phyloP scores from a whole-genome alignment of 805 yeast species.

The Kodamaea nitidulidarum region DNA sequence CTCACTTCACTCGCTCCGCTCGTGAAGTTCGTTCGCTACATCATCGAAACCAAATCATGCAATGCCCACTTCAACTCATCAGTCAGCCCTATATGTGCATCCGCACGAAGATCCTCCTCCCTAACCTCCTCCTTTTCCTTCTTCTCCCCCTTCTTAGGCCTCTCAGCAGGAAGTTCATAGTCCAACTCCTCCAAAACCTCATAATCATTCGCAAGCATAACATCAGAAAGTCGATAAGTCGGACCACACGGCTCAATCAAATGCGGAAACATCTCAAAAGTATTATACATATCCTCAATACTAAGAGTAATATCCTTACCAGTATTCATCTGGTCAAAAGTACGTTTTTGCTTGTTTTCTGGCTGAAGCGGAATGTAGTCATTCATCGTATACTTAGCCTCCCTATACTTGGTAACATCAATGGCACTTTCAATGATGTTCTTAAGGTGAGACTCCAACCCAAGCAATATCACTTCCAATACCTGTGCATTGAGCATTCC shows the following conservation, averaged over 20 bases:
- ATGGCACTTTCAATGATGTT: slow-evolving; percentile 69
- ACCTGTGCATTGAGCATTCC: slow-evolving; percentile 77
- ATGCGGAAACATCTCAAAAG: slow-evolving; percentile 62
- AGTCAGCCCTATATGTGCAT: slow-evolving; percentile 49
- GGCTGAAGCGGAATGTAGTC: slow-evolving; percentile 25
- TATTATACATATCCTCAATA: slow-evolving; percentile 63
- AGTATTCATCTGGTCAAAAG: slow-evolving; percentile 14
- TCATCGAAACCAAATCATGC: slow-evolving; percentile 54
- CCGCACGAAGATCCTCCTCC: slow-evolving; percentile 14
- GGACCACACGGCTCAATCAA: slow-evolving; percentile 68
- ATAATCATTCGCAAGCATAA: slow-evolving; percentile 17
- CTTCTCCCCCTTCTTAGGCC: slow-evolving; percentile 2
- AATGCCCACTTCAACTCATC: slow-evolving; percentile 72
- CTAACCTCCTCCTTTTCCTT: slow-evolving; percentile 9
- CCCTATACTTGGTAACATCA: slow-evolving; percentile 64
- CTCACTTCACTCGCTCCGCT: too few relatives aligned
- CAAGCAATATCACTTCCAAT: slow-evolving; percentile 73
- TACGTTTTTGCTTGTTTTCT: slow-evolving; percentile 18
- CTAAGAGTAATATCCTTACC: slow-evolving; percentile 42
- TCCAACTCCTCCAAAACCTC: slow-evolving; percentile 13
- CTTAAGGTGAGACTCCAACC: slow-evolving; percentile 77
- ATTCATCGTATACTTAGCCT: slow-evolving; percentile 39
- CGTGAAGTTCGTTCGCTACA: too few relatives aligned
- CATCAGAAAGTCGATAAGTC: slow-evolving; percentile 44
- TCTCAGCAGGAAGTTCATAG: slow-evolving; percentile 29